Evolutionary conservation across 352 stramenopile genomes (phyloP), one percentile per base, ranked within the genome.

Genomic region (Pythium utonaiense): DNA sequence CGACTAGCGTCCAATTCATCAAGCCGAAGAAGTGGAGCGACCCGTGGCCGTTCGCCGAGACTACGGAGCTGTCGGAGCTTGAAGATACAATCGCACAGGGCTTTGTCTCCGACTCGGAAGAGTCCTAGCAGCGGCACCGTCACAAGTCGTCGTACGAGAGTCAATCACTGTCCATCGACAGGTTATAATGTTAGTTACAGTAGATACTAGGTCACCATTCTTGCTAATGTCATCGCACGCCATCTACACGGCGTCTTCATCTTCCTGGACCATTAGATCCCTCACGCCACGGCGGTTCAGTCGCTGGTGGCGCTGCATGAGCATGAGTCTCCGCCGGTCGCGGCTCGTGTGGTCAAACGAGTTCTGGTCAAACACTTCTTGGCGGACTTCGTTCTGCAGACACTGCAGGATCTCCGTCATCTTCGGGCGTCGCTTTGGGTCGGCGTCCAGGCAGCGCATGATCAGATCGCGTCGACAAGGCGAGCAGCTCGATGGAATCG

Each of bases 341-440:
- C 72, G 78, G 25, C 70, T 69, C 48, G 38, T 44, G 38, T 80
- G 67, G 33, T 85, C 75, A n/a, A 75, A 78, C n/a, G 75, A 80
- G 57, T 80, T 87, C 51, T 83, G 71, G 52, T 84, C 73, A 57
- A 89, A 53, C 7, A 93, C 69, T 70, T 94, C 84, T 48, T 92
- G 75, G 8, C 84, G 77, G 22, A 94, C 69, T 59, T 91, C 82
- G 62, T 88, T 73, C 61, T 94, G 84, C 25, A 94, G 59, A 14
- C 73, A 66, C 33, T 78, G 70, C 13, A 94, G 67, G 30, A 94
- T 91, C 57, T 89, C 78, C 1, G 81, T 86, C 84, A 94, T 94
- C 58, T 77, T 81, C 5, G 84, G 84, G 0, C 84, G 77, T 0
- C 71, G 69, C 9, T 70, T 80, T 12, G 82, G 76, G 53, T 88